Evolutionary conservation across 768 basidiomycete genomes (phyloP).

Genomic region (Phaffia australis): DNA sequence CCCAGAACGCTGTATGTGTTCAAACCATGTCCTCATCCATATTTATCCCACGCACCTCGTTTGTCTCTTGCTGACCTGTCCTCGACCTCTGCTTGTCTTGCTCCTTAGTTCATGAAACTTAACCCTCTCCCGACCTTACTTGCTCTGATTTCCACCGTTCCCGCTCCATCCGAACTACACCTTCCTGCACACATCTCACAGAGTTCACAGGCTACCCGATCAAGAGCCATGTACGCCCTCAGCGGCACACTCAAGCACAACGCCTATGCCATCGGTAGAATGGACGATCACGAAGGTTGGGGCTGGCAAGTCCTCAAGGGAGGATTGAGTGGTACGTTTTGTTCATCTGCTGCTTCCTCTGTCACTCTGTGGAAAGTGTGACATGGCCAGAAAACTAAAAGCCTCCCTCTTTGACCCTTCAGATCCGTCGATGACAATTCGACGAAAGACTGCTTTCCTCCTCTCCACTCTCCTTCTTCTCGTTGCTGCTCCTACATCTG

Average conservation of each 20-base stretch:
- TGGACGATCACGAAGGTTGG: constrained; percentile 42
- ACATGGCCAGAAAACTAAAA: not conserved
- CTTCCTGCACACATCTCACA: constrained; percentile 17
- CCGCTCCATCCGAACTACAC: constrained; percentile 25
- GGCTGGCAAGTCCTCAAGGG: constrained; percentile 58
- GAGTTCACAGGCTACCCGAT: constrained; percentile 30
- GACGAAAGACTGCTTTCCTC: constrained; percentile 68
- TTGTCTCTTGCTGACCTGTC: not conserved
- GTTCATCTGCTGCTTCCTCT: not conserved
- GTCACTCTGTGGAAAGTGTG: not conserved
- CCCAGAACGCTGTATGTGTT: constrained; percentile 58
- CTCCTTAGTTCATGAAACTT: constrained; percentile 38
- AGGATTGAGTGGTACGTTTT: constrained; percentile 42
- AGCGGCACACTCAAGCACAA: constrained; percentile 73
- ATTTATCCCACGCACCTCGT: not conserved
- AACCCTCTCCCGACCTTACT: constrained; percentile 59
- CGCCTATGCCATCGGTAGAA: constrained; percentile 49
- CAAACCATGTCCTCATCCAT: not conserved
- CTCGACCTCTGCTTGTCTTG: not conserved
- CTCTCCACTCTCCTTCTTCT: constrained; percentile 57
- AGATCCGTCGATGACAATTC: constrained; percentile 69
- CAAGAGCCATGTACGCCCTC: constrained; percentile 61
- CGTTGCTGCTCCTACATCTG: constrained; percentile 25
- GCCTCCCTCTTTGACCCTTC: not conserved
- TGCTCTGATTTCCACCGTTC: constrained; percentile 47